phyloP scores from a whole-genome alignment of 2,329 filamentous ascomycete species.

The Monosporascus sp. region DNA sequence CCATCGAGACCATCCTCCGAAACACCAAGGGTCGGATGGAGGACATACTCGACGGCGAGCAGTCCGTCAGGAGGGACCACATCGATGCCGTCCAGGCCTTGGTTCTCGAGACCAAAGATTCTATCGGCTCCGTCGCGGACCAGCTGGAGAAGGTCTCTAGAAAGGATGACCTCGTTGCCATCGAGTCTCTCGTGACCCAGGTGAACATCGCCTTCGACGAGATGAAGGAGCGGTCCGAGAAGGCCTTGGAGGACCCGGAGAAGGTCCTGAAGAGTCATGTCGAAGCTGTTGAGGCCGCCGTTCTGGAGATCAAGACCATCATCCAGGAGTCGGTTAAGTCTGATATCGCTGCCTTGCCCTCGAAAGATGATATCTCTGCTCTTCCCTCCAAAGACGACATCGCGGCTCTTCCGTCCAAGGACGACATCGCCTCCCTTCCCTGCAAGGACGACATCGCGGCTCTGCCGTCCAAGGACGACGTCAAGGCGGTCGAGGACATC shows the following conservation, averaged over 20 bases:
- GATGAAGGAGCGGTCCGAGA: constrained; percentile 53
- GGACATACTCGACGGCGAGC: constrained; percentile 68
- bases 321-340: constrained; percentile 69
- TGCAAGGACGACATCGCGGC: constrained; percentile 60
- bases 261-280: constrained; percentile 77
- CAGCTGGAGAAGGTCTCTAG: constrained; percentile 66
- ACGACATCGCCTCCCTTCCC: constrained; percentile 60
- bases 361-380: constrained; percentile 65
- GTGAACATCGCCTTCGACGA: constrained; percentile 73
- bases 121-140: constrained; percentile 59
- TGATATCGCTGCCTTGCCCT: constrained; percentile 59
- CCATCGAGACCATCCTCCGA: constrained; percentile 82
- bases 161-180: constrained; percentile 70
- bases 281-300: constrained; percentile 72
- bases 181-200: constrained; percentile 76
- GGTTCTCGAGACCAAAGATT: constrained; percentile 70
- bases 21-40: constrained; percentile 88
- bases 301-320: constrained; percentile 77
- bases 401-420: constrained; percentile 64
- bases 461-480: constrained; percentile 70
- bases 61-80: constrained; percentile 62
- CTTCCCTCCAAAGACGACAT: constrained; percentile 64
- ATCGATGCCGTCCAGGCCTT: constrained; percentile 60
- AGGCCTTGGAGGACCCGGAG: constrained; percentile 51
- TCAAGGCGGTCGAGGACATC: constrained; percentile 64